Evolutionary conservation across 495 filamentous ascomycete species (phyloP).

Genomic region (Penicillium riverlandense): DNA sequence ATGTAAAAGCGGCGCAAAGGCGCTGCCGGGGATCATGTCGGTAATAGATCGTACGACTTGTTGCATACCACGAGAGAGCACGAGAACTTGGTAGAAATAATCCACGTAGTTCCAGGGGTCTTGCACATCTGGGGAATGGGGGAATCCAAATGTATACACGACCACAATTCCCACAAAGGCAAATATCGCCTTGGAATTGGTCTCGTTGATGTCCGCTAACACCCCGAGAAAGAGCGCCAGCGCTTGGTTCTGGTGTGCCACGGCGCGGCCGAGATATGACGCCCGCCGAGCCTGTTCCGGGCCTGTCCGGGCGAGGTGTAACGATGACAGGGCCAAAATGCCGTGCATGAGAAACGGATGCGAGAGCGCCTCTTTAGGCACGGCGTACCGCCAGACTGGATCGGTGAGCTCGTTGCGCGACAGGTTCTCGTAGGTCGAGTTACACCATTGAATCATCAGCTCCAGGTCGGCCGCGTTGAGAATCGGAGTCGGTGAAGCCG

Average conservation of each 20-base stretch:
- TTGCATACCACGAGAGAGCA: conserved; percentile 38
- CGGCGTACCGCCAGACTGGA: conserved; percentile 33
- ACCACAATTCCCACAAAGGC: conserved; percentile 42
- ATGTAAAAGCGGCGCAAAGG: conserved; percentile 22
- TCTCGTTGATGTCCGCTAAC: conserved; percentile 32
- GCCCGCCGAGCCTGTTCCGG: conserved; percentile 13
- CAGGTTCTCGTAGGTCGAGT: conserved; percentile 22
- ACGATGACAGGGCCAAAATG: conserved; percentile 40
- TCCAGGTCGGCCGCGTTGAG: conserved; percentile 33
- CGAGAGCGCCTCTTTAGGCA: conserved; percentile 38
- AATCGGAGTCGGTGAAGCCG: conserved; percentile 1
- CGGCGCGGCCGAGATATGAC: conserved; percentile 30
- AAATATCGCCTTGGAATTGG: conserved; percentile 46
- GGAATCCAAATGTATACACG: conserved; percentile 44
- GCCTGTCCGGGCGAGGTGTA: conserved; percentile 35
- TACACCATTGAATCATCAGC: conserved; percentile 41
- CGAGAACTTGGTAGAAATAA: conserved; percentile 36
- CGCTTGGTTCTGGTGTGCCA: conserved; percentile 42
- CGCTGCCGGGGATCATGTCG: conserved; percentile 17
- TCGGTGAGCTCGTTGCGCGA: conserved; percentile 26
- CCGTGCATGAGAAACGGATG: conserved; percentile 47
- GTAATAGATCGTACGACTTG: conserved; percentile 29
- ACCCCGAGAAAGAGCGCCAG: conserved; percentile 36
- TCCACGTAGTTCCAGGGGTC: conserved; percentile 31
- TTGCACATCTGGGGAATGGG: conserved; percentile 26